Base-by-base conservation (phyloP, 345 rosid genomes). In the Clarkia xantiana region DNA sequence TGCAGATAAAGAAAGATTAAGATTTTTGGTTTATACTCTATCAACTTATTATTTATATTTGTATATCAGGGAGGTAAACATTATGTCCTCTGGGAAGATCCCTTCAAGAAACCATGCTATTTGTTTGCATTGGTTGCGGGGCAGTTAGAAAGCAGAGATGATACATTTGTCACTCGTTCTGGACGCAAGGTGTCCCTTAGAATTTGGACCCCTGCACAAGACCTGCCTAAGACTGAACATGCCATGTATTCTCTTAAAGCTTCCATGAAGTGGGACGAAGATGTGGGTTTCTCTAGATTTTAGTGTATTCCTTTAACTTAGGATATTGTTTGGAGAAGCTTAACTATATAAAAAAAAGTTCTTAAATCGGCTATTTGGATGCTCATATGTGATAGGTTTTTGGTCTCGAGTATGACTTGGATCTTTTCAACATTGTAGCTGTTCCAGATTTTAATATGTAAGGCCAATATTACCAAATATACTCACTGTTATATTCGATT, bases 181-280 rank as follows among this genome's bases (percentile, higher is more conserved):
- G 96, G 96, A 68, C 81, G 84, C 62, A 60, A 80, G 49, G 96
- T 91, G 29, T 63, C 76, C 36, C 76, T 87, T 45, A 78, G 79
- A 69, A 91, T 91, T 67, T 91, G 96, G 96, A 91, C 90, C 53
- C 99, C 94, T 14, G 82, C 87, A 16, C 80, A 87, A 71, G 96
- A 93, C 51, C 46, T 93, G 51, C 82, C 94, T 29, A 93, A 80
- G 81, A 93, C 96, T 67, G 91, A 76, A 23, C 96, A 87, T 68
- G 99, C 96, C 50, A 93, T 93, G 99, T 87, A 80, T 75, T 77
- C 99, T 18, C 77, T 93, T 49, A 93, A 87, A 67, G 96, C 95
- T 9, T 82, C 99, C 41, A 93, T 87, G 96, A 93, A 87, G 67
- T 93, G 99, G 99, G 99, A 93, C 18, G 99, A 93, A 61, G 95